phyloP scores from a whole-genome alignment of 495 filamentous ascomycete species.

The Coniosporium apollinis region DNA sequence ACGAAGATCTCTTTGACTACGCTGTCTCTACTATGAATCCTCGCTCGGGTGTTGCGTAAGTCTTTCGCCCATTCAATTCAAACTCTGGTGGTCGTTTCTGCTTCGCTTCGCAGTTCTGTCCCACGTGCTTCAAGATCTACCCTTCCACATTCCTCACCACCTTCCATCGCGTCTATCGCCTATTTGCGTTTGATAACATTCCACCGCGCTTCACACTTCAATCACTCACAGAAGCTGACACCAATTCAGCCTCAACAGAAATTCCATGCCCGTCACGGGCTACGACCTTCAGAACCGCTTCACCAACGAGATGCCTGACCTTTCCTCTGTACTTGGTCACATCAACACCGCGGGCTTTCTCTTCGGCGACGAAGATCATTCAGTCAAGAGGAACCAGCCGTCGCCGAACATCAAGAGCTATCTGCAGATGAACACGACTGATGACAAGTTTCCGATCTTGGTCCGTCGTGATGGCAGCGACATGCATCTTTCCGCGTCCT shows the following conservation, averaged over 20 bases:
- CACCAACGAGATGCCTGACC: conserved; percentile 28
- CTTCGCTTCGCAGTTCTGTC: not conserved
- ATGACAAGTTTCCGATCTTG: conserved; percentile 73
- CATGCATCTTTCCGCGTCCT: conserved; percentile 63
- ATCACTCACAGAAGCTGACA: conserved; percentile 8
- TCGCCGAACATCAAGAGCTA: conserved; percentile 50
- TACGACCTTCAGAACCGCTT: conserved; percentile 42
- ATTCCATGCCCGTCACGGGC: conserved; percentile 71
- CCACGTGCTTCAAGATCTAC: no score
- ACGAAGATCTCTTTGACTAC: conserved; percentile 40
- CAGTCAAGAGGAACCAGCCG: conserved; percentile 31
- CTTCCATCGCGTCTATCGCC: no score
- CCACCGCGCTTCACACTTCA: no score
- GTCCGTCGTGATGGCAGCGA: conserved; percentile 51
- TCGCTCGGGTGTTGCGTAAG: conserved; percentile 50
- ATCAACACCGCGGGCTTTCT: conserved; percentile 71
- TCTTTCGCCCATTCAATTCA: conserved; percentile 9
- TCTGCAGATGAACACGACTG: conserved; percentile 54
- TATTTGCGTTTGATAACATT: no score
- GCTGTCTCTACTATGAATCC: conserved; percentile 23
- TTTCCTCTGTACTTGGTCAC: conserved; percentile 39
- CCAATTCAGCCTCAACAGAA: conserved; percentile 50
- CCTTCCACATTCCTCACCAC: not conserved
- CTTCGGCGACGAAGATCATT: conserved; percentile 60
- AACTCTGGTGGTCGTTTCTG: not conserved